Conservation (phyloP, 2,329 filamentous ascomycete species). For the Alternaria sp. region DNA sequence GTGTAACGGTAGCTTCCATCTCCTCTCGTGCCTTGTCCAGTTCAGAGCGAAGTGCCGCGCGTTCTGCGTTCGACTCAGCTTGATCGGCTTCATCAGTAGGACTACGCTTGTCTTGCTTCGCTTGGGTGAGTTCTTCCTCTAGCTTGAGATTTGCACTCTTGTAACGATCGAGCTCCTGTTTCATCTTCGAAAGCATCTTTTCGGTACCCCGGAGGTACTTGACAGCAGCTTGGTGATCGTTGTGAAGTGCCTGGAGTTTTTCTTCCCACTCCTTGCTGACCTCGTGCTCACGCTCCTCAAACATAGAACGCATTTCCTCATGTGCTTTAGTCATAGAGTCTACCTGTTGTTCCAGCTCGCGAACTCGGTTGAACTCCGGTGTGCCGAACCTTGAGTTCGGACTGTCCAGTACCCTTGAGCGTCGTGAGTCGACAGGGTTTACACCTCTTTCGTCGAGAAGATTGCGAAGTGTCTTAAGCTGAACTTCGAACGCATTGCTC, state of each 20-base stretch:
- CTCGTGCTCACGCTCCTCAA: slow-evolving; percentile 82
- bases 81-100: slow-evolving; percentile 57
- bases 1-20: slow-evolving; percentile 69
- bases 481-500: slow-evolving; percentile 90
- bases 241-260: slow-evolving; percentile 92
- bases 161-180: slow-evolving; percentile 93
- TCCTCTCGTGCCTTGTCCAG: slow-evolving; percentile 75
- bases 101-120: slow-evolving; percentile 50
- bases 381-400: slow-evolving; percentile 77
- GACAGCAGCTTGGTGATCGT: slow-evolving; percentile 96
- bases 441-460: slow-evolving; percentile 90
- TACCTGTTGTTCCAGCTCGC: slow-evolving; percentile 89
- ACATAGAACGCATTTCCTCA: slow-evolving; percentile 81
- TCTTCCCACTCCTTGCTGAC: slow-evolving; percentile 91
- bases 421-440: slow-evolving; percentile 75
- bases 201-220: slow-evolving; percentile 99
- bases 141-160: slow-evolving; percentile 86
- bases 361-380: slow-evolving; percentile 80
- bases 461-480: slow-evolving; percentile 92
- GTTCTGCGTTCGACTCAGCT: slow-evolving; percentile 78
- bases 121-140: slow-evolving; percentile 78
- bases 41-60: slow-evolving; percentile 70
- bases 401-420: slow-evolving; percentile 76
- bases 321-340: slow-evolving; percentile 79
- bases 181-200: slow-evolving; percentile 99